These are phyloP conservation scores for Russula olivacea DNA, from an alignment of 768 basidiomycete species.

Conservation along the genomic window DNA sequence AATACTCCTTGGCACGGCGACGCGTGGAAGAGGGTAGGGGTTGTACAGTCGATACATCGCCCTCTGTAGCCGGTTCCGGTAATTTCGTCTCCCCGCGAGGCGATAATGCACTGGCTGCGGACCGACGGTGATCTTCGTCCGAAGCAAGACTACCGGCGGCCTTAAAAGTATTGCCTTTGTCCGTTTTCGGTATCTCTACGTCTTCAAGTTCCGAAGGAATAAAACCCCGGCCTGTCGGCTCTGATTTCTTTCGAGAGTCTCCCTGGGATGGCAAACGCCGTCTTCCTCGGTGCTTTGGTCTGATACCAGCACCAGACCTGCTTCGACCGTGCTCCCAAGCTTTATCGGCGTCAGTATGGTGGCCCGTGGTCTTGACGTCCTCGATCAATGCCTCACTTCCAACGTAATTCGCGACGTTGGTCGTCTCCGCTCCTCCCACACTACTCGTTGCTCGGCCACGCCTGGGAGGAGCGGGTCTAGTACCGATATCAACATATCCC, in stretches of 20 bases:
- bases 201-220: neutral
- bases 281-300: neutral
- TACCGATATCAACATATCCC: neutral
- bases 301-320: neutral
- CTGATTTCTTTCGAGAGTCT: neutral
- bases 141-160: neutral
- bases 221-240: neutral
- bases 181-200: conserved; percentile 2
- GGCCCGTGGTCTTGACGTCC: neutral
- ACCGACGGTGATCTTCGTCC: neutral
- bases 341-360: too few relatives aligned
- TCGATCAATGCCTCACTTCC: neutral
- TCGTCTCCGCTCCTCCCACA: neutral
- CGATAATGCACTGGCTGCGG: neutral
- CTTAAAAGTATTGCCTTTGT: too few relatives aligned
- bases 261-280: neutral
- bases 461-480: neutral
- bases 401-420: neutral
- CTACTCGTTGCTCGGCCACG: neutral
- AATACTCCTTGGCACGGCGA: conserved; percentile 22
- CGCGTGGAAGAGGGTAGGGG: conserved; percentile 19
- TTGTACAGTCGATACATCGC: conserved; percentile 4
- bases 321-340: neutral
- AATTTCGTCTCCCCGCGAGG: neutral
- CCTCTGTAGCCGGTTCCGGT: neutral